phyloP scores from a whole-genome alignment of 305 asterid genomes.

The Fraxinus angustifolia region DNA sequence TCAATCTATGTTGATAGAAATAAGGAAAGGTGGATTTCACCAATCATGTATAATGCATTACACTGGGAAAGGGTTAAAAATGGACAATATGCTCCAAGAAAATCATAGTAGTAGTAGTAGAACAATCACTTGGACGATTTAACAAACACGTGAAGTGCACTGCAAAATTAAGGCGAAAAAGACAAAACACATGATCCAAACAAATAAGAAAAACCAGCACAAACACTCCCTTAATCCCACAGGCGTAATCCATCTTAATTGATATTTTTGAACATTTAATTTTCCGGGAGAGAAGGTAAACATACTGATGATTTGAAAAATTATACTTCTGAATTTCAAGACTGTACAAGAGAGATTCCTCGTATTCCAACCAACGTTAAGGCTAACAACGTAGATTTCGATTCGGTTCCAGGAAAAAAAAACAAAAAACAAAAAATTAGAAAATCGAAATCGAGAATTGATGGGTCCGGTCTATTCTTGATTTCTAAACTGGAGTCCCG shows the following conservation, averaged over 20 bases:
- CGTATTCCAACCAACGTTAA: not conserved
- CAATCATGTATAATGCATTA: not conserved
- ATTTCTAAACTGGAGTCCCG: too few relatives aligned
- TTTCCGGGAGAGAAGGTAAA: not conserved
- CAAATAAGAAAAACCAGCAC: not conserved
- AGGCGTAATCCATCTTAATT: not conserved
- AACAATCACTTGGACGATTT: constrained; percentile 4
- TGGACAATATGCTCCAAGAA: not conserved
- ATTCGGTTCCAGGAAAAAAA: too few relatives aligned
- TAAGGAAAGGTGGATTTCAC: not conserved
- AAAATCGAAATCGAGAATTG: too few relatives aligned
- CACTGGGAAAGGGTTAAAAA: not conserved
- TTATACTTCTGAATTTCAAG: not conserved
- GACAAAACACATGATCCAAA: not conserved
- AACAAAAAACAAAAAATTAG: too few relatives aligned
- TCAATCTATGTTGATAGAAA: not conserved
- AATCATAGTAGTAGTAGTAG: not conserved
- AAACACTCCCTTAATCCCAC: not conserved
- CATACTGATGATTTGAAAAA: constrained; percentile 1
- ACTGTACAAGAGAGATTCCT: not conserved
- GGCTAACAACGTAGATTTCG: not conserved
- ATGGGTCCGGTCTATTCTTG: too few relatives aligned
- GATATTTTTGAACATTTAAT: not conserved
- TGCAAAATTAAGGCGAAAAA: not conserved
- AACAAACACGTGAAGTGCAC: constrained; percentile 31